Conservation (phyloP, 768 basidiomycete genomes). For the Dacryopinax spathularia region DNA sequence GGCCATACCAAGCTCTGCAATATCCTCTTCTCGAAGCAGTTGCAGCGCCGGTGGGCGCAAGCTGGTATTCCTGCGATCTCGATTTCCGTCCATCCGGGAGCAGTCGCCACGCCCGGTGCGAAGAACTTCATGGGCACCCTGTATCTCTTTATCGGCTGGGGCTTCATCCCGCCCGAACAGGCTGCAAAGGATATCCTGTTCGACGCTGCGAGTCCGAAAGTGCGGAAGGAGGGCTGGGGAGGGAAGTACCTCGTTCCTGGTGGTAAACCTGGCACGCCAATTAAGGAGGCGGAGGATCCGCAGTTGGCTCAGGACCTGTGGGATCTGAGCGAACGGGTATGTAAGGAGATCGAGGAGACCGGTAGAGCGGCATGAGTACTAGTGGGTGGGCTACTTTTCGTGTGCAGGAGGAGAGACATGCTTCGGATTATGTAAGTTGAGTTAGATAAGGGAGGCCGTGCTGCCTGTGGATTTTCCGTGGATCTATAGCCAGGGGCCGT, state of each 20-base stretch:
- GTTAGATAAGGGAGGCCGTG: too few species aligned
- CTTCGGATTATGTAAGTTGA: too few species aligned
- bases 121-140: conserved; percentile 12
- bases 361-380: too few species aligned
- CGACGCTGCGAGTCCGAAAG: not conserved
- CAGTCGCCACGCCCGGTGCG: conserved; percentile 21
- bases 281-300: conserved; percentile 16
- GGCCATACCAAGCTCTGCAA: not conserved
- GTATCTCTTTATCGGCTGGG: conserved; percentile 14
- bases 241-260: conserved; percentile 23
- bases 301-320: conserved; percentile 22
- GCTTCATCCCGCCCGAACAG: conserved; percentile 15
- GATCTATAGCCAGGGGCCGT: too few species aligned
- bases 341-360: not conserved
- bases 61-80: conserved; percentile 27
- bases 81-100: conserved; percentile 33
- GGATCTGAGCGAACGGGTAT: conserved; percentile 19
- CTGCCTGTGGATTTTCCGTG: too few species aligned
- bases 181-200: not conserved
- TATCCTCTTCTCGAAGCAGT: not conserved
- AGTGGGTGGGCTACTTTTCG: too few species aligned
- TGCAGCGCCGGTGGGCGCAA: conserved; percentile 21
- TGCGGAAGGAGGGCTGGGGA: conserved; percentile 15
- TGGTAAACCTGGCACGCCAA: conserved; percentile 16
- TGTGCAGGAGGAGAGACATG: too few species aligned